Evolutionary conservation across 2,329 filamentous ascomycete genomes (phyloP).

Genomic region (Botryosphaeria dothidea): DNA sequence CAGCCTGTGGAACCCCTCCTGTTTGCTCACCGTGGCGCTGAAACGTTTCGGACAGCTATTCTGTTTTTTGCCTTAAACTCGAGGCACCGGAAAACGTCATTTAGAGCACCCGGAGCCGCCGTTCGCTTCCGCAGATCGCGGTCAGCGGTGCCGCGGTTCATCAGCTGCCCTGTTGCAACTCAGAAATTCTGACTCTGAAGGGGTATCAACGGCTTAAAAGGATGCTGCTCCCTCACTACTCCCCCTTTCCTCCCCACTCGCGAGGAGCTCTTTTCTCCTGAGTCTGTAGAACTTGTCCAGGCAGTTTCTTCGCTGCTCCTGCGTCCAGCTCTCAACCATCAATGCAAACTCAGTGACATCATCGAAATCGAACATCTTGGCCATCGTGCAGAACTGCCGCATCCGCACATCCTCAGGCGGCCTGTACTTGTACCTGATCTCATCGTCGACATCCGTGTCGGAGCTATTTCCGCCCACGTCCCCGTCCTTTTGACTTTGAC

Average conservation of each 20-base stretch:
- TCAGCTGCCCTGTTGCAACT: constrained; percentile 9
- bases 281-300: constrained; percentile 78
- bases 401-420: constrained; percentile 73
- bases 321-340: constrained; percentile 86
- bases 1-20: neutral
- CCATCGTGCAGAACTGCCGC: constrained; percentile 91
- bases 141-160: constrained; percentile 1
- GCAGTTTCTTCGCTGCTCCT: constrained; percentile 75
- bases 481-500: constrained; percentile 34
- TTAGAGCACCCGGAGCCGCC: neutral
- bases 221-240: neutral
- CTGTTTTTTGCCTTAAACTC: neutral
- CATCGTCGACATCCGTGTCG: constrained; percentile 24
- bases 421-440: constrained; percentile 62
- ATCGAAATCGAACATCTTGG: constrained; percentile 72
- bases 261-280: constrained; percentile 53
- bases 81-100: neutral
- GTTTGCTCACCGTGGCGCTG: neutral
- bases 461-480: constrained; percentile 16
- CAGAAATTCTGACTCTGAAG: neutral
- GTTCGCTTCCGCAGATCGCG: constrained; percentile 17
- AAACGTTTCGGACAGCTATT: neutral
- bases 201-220: constrained; percentile 9
- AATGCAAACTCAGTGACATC: constrained; percentile 83
- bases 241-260: constrained; percentile 7